Base-by-base conservation (phyloP, 1,284 basidiomycete genomes). In the Cystobasidium pallidum region DNA sequence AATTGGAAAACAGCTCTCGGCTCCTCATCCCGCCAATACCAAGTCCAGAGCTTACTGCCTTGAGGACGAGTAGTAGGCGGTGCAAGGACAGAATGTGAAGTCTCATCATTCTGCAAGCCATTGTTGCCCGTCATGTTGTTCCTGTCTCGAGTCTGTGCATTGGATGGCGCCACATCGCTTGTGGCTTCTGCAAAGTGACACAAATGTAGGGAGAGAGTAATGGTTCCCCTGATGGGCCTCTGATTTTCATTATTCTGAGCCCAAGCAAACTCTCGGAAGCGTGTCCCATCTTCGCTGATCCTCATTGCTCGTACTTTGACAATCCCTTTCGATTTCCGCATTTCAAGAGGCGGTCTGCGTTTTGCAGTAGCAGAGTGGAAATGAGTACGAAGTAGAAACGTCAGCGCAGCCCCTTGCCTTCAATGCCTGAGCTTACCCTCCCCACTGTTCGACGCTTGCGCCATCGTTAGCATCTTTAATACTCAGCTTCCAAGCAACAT, bases 221-320 rank as follows among this genome's bases (percentile, higher is more conserved):
- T 71, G 17, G 68, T 71, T 1, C 68, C 68, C 39, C 51, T 51
- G 15, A 64, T 26, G 7, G 59, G 43, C 19, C 32, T 1, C 6
- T 39, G 15, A 13, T 11, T 26, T 7, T 34, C 54, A 51, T 55
- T 39, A 24, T 7, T 2, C 32, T 30, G 59, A 21, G 68, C 45
- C 68, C 68, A 71, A 24, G 68, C 68, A 45, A 64, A 71, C 32
- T 71, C 68, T 17, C 68, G 13, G 61, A 71, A 71, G 17, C 68
- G 68, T 24, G 59, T 71, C 15, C 68, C 68, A 41, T 71, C 68
- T 64, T 71, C 59, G 28, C 59, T 71, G 32, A 71, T 64, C 13
- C 68, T 59, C 68, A 71, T 71, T 2, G 68, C 68, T 49, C 68
- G 68, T 28, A 71, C 68, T 57, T 71, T 71, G 28, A 71, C 68